Conservation (phyloP, 306 rosid genomes). For the Gleditsia sinensis region DNA sequence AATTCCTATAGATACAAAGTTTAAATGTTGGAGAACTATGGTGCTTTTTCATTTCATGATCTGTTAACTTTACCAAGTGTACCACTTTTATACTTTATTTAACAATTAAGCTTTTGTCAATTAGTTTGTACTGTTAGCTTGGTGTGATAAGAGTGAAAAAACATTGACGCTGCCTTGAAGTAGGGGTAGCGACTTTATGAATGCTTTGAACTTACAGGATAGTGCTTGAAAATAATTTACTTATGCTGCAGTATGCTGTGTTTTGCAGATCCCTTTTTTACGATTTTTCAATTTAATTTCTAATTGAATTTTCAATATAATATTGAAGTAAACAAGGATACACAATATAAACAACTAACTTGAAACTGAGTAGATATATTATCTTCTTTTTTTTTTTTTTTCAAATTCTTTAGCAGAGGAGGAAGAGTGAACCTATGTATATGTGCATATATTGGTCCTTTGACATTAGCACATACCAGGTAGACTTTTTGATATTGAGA, state of each 20-base stretch:
- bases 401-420: background rate
- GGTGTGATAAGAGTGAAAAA: background rate
- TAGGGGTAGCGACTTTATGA: background rate
- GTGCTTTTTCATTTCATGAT: background rate
- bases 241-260: background rate
- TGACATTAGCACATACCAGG: background rate
- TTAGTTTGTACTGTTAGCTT: background rate
- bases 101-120: background rate
- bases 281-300: background rate
- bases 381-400: background rate
- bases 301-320: background rate
- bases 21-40: background rate
- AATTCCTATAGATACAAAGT: background rate
- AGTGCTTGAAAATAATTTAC: background rate
- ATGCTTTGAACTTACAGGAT: background rate
- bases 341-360: slow-evolving; percentile 5
- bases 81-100: background rate
- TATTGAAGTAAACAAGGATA: background rate
- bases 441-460: background rate
- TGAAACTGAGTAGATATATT: slow-evolving; percentile 19
- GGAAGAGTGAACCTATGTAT: background rate
- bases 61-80: background rate
- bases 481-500: background rate
- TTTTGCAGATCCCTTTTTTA: background rate
- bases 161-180: background rate